A percentile compares a stretch with the other conserved stretches of the same genome.
phyloP scores from a whole-genome alignment of 1,284 basidiomycete genomes.

The Ceraceosorus guamensis region DNA sequence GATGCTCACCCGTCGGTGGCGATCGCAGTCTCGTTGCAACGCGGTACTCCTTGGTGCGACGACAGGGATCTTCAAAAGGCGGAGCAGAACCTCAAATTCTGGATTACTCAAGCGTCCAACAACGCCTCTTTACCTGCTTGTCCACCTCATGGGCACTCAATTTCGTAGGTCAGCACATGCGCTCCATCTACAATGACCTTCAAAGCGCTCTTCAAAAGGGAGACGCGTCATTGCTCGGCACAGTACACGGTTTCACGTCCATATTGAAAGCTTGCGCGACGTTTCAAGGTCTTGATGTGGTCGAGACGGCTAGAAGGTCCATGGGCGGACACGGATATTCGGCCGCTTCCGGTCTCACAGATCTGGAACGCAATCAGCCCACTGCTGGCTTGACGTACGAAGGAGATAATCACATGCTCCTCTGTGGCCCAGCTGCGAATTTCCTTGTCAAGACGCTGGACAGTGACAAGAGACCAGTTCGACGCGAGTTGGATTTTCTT shows the following conservation, averaged over 20 bases:
- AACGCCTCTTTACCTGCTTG: slow-evolving; percentile 28
- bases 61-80: slow-evolving; percentile 21
- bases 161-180: slow-evolving; percentile 24
- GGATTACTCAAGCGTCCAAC: slow-evolving; percentile 29
- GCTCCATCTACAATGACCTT: slow-evolving; percentile 20
- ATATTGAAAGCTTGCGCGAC: slow-evolving; percentile 32
- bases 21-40: slow-evolving; percentile 32
- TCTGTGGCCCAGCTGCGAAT: slow-evolving; percentile 29
- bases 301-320: slow-evolving; percentile 25
- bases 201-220: background rate
- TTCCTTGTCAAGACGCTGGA: slow-evolving; percentile 31
- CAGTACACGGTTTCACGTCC: slow-evolving; percentile 35
- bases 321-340: slow-evolving; percentile 37
- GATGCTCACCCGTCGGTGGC: too few species aligned
- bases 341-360: slow-evolving; percentile 23
- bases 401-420: slow-evolving; percentile 35
- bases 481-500: slow-evolving; percentile 16
- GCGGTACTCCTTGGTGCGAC: slow-evolving; percentile 25
- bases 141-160: slow-evolving; percentile 30
- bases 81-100: slow-evolving; percentile 31
- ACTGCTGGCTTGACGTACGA: slow-evolving; percentile 36
- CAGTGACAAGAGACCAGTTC: slow-evolving; percentile 6
- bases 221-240: slow-evolving; percentile 22
- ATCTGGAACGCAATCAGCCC: slow-evolving; percentile 35
- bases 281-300: slow-evolving; percentile 24